Evolutionary conservation across 2,329 filamentous ascomycete genomes (phyloP), one percentile per base, ranked within the genome.

Genomic region (Trichothecium roseum): DNA sequence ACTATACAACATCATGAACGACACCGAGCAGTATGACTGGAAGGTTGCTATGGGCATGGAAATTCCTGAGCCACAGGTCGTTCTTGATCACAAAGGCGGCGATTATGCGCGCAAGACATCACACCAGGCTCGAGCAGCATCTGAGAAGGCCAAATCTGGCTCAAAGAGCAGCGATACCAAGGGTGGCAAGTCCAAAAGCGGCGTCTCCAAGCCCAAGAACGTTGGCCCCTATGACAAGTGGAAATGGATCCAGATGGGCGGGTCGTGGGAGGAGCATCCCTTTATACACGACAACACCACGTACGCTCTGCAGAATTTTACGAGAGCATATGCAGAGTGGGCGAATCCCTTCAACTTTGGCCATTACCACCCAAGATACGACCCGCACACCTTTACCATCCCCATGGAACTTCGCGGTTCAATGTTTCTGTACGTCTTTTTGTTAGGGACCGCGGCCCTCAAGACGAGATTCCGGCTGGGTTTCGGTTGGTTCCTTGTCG

Each of bases 381-480:
- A 63, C 36, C 59, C 59, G 6, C 59, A 63, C 35, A 60, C 57
- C 0, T 63, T 57, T 31, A 63, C 59, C 4, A 62, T 63, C 15
- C 59, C 59, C 2, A 60, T 62, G 52, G 59, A 63, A 32, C 46
- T 63, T 4, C 55, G 59, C 3, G 59, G 59, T 2, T 62, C 57
- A 2, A 60, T 63, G 52, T 40, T 60, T 20, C 37, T 63, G 24
- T 63, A 62, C 47, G 40, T 61, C 10, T 60, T 61, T 42, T 48
- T 63, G 3, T 48, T 63, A 1, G 59, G 51, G 0, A 62, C 59
- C 1, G 55, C 58, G 3, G 52, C 51, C 0, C 39, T 63, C n/a
- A 54, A 53, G 32, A 47, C 54, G 0, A 53, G 43, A 17, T 60
- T 54, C 55, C 48, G 59, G 2, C 42, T 54, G 1, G 43, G 44